Percentiles rank a stretch among this genome's conserved stretches.
These are phyloP conservation scores for Suhomyces tanzawaensis DNA, from an alignment of 805 yeast species.

Conservation along the genomic window DNA sequence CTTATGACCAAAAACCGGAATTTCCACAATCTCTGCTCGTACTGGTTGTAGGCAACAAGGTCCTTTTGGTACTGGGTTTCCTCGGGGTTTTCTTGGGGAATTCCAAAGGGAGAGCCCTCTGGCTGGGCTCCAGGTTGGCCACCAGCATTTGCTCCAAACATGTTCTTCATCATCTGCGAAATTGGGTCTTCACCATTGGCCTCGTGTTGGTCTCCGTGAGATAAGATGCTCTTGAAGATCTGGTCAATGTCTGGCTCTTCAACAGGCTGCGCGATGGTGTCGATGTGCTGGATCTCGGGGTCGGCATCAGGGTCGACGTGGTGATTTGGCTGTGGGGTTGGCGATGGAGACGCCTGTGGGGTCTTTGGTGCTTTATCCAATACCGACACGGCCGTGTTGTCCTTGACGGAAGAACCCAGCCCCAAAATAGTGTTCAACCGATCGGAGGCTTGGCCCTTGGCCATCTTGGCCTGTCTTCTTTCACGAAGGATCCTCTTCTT, in stretches of 20 bases:
- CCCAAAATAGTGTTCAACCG: constrained; percentile 47
- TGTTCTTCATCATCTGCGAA: constrained; percentile 32
- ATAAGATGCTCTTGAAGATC: constrained; percentile 32
- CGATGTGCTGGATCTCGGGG: constrained; percentile 41
- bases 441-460: constrained; percentile 51
- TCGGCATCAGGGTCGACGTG: constrained; percentile 25
- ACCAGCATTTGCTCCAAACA: constrained; percentile 12
- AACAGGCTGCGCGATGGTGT: constrained; percentile 15
- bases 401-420: constrained; percentile 39
- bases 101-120: neutral
- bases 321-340: neutral
- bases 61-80: constrained; percentile 29
- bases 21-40: constrained; percentile 33
- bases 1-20: constrained; percentile 33
- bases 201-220: constrained; percentile 7
- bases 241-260: constrained; percentile 30
- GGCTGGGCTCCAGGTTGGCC: constrained; percentile 3
- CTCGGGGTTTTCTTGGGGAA: constrained; percentile 9
- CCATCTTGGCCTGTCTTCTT: constrained; percentile 62
- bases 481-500: constrained; percentile 58
- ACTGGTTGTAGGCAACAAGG: constrained; percentile 27
- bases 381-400: constrained; percentile 31
- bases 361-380: constrained; percentile 23
- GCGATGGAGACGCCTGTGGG: neutral
- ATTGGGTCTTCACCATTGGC: constrained; percentile 22